Conservation (phyloP, 495 filamentous ascomycete species). For the Podospora comata region DNA sequence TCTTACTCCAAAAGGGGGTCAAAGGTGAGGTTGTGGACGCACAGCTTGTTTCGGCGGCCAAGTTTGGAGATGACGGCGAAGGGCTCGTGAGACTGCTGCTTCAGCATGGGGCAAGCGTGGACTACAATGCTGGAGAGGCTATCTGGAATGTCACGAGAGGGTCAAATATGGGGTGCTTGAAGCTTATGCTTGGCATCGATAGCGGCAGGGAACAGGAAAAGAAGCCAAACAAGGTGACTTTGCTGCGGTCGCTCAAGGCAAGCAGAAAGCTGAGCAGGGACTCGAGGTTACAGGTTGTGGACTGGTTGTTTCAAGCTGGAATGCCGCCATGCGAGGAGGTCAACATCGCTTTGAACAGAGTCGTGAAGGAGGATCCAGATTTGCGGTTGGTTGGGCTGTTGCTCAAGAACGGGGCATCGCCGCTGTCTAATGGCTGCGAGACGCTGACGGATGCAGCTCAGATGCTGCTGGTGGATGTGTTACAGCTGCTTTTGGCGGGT, state of each 20-base stretch:
- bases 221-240: conserved; percentile 37
- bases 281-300: conserved; percentile 41
- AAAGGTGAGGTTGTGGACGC: conserved; percentile 42
- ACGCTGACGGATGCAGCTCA: conserved; percentile 43
- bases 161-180: conserved; percentile 42
- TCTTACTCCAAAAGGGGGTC: conserved; percentile 42
- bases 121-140: conserved; percentile 46
- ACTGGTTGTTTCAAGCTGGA: conserved; percentile 46
- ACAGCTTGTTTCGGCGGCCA: conserved; percentile 43
- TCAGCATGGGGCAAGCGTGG: conserved; percentile 40
- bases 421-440: conserved; percentile 42
- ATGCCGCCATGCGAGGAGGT: conserved; percentile 39
- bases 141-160: conserved; percentile 46
- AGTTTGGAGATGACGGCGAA: conserved; percentile 44
- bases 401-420: conserved; percentile 41
- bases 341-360: conserved; percentile 39
- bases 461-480: conserved; percentile 32
- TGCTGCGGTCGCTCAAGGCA: conserved; percentile 44
- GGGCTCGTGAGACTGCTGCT: conserved; percentile 43
- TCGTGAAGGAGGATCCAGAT: conserved; percentile 46
- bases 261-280: conserved; percentile 41
- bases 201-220: conserved; percentile 30
- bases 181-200: conserved; percentile 43
- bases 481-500: conserved; percentile 36
- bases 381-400: conserved; percentile 41